A percentile compares a stretch with the other conserved stretches of the same genome.
These are phyloP conservation scores for Backusella parvicylindrica DNA, from an alignment of 192 early-diverging fungal genomes.

Conservation along the genomic window DNA sequence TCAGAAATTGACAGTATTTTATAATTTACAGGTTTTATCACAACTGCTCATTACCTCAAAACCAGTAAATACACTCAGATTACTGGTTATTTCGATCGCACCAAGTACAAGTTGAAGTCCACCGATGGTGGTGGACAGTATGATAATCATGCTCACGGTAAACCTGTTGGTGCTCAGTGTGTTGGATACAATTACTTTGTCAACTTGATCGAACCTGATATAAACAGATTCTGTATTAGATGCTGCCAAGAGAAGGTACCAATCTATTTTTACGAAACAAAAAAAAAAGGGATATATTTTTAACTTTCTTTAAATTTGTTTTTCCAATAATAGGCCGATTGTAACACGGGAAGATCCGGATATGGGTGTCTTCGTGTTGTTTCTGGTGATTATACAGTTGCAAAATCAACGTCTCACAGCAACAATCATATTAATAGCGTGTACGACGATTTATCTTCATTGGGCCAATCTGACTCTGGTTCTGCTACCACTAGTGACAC, in stretches of 20 bases:
- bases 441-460: background rate
- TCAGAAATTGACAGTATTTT: background rate
- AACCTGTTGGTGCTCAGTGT: slow-evolving; percentile 24
- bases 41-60: slow-evolving; percentile 33
- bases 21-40: slow-evolving; percentile 40
- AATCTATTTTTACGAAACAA: background rate
- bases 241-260: slow-evolving; percentile 32
- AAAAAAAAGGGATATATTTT: background rate
- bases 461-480: background rate
- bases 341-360: slow-evolving; percentile 33
- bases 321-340: slow-evolving; percentile 13
- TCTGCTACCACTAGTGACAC: background rate
- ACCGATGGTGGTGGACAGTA: slow-evolving; percentile 47
- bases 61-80: slow-evolving; percentile 40
- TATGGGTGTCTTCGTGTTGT: slow-evolving; percentile 40
- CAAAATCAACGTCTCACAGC: background rate
- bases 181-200: slow-evolving; percentile 30
- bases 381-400: slow-evolving; percentile 36
- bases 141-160: slow-evolving; percentile 32
- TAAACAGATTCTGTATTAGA: slow-evolving; percentile 26
- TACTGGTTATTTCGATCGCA: slow-evolving; percentile 40
- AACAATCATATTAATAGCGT: slow-evolving; percentile 13
- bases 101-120: slow-evolving; percentile 27
- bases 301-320: background rate
- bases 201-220: slow-evolving; percentile 28